Percentiles rank a stretch among this genome's conserved stretches.
Conservation (phyloP, 805 yeast genomes). For the Metahyphopichia silvanorum region DNA sequence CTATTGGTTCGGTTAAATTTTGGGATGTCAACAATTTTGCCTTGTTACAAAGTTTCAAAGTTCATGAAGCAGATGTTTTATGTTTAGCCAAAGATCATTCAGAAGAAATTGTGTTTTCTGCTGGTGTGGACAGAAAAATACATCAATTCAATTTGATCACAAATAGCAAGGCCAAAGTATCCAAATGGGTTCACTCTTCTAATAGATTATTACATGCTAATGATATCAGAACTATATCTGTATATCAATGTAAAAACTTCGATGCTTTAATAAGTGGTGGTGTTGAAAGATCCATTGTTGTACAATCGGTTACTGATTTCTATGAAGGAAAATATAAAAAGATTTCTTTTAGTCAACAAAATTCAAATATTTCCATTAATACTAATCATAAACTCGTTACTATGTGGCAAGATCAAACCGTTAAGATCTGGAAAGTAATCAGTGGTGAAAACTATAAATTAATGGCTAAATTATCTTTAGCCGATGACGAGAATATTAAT, state of each 20-base stretch:
- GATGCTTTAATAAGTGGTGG: constrained; percentile 80
- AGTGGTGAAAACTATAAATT: constrained; percentile 47
- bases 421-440: constrained; percentile 74
- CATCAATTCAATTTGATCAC: constrained; percentile 59
- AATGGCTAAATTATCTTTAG: constrained; percentile 60
- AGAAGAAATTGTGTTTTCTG: constrained; percentile 71
- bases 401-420: constrained; percentile 78
- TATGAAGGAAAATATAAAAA: constrained; percentile 69
- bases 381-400: constrained; percentile 50
- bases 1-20: constrained; percentile 88
- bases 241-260: constrained; percentile 65
- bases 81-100: constrained; percentile 59
- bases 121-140: constrained; percentile 92
- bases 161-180: constrained; percentile 16
- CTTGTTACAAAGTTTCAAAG: constrained; percentile 72
- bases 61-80: constrained; percentile 90
- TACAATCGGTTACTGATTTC: constrained; percentile 65
- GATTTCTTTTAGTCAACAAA: constrained; percentile 59
- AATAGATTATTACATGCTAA: constrained; percentile 81
- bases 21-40: constrained; percentile 86
- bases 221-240: constrained; percentile 76
- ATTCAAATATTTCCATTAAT: constrained; percentile 50
- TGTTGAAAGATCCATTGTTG: constrained; percentile 67
- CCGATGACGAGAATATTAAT: constrained; percentile 79
- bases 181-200: constrained; percentile 73